A percentile compares a stretch with the other conserved stretches of the same genome.
Conservation (phyloP, 106 monocot species). For the Dioscorea alata region DNA sequence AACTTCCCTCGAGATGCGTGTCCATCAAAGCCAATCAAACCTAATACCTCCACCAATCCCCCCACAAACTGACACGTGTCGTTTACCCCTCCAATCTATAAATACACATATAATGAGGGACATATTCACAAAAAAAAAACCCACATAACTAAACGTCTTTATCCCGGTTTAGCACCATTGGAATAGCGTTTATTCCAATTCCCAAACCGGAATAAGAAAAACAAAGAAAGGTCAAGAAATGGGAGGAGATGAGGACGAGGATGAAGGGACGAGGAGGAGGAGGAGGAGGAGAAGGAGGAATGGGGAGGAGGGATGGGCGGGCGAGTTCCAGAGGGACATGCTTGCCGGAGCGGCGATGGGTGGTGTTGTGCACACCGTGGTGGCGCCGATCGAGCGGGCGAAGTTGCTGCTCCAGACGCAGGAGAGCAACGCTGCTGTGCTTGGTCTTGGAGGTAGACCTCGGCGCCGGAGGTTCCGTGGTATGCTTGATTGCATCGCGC, state of each 20-base stretch:
- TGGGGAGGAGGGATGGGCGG: constrained; percentile 17
- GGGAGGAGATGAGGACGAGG: neutral
- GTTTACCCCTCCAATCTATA: too few species aligned
- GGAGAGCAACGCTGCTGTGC: constrained; percentile 88
- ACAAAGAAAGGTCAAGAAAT: neutral
- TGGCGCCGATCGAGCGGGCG: constrained; percentile 94
- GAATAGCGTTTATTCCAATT: too few species aligned
- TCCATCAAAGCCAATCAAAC: too few species aligned
- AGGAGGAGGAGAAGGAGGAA: constrained; percentile 6
- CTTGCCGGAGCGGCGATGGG: constrained; percentile 94
- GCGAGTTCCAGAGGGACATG: constrained; percentile 75
- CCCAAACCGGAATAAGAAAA: too few species aligned
- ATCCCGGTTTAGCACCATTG: neutral
- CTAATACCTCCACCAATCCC: too few species aligned
- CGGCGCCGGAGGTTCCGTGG: constrained; percentile 55
- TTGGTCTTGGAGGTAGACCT: constrained; percentile 21
- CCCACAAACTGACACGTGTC: too few species aligned
- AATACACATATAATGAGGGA: neutral
- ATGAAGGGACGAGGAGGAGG: neutral
- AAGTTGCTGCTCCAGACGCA: constrained; percentile 98
- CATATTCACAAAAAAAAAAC: neutral
- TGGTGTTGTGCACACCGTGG: constrained; percentile 84
- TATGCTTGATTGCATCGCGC: constrained; percentile 75
- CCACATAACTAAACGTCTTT: neutral
- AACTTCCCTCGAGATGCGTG: too few species aligned